Base-by-base conservation (phyloP, 1,284 basidiomycete species). In the Tilletia horrida region DNA sequence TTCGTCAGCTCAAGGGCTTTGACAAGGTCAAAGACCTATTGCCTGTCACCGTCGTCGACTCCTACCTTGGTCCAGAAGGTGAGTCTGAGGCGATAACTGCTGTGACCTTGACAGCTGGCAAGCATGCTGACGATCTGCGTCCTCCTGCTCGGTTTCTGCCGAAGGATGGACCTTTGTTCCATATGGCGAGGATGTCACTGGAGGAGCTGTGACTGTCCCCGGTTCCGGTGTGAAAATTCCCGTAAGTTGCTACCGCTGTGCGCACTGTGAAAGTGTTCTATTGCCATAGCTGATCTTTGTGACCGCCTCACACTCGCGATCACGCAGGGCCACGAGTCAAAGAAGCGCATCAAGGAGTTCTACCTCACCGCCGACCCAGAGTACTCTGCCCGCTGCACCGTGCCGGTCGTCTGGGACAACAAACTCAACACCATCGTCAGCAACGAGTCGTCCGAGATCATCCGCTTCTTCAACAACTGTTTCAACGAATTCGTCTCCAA, bases 371-470 rank as follows among this genome's bases (percentile, higher is more conserved):
- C 88, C 0, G 85, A 92, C 70, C 88, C 89, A 1, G 79, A 76
- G 6, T 83, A 82, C 69, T 43, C 61, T 43, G 73, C 73, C 48
- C 73, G 80, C 40, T 77, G 73, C 67, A 83, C 82, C 2, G 82
- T 83, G 27, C 94, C 95, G n/a, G 84, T 94, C 62, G 84, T 97
- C 1, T 98, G 93, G 92, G 96, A 97, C 85, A 95, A 89, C 85
- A 91, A 96, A 83, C 84, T 83, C 47, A 83, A 89, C 67, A 92
- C 91, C 44, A 91, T 98, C 73, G 96, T 98, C 66, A 96, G 91
- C 85, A 98, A 81, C 72, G 80, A 82, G 68, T 82, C 81, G 2
- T 71, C 73, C 27, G 82, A 83, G 50, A 71, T 97, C 77, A 93
- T 97, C 76, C 89, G 95, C 65, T 91, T 93, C 57, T 87, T 97